Evolutionary conservation across 352 stramenopile species (phyloP), one percentile per base, ranked within the genome.

Genomic region (Globisporangium cylindrosporum): DNA sequence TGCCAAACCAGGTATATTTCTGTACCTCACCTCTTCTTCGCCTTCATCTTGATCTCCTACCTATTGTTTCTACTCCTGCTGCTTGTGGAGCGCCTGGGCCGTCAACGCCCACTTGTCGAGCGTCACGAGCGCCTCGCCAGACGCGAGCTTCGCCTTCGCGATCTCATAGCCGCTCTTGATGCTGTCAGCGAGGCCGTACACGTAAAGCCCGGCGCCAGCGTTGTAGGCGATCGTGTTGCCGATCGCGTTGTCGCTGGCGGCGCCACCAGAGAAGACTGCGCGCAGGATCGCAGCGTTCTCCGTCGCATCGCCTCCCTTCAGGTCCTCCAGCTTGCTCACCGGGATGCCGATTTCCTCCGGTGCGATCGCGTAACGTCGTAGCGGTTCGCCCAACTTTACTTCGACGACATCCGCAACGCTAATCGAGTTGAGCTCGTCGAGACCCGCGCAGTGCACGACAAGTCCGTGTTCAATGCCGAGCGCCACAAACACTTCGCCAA

Each of bases 371-470:
- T 82, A 92, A 22, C 75, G 76, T 8, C 74, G 75, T 41, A 87
- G 69, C 32, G 79, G 74, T 65, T 84, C 59, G 34, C 73, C 78
- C 18, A 64, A 67, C 55, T 84, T 86, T 41, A 96, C 79, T 63
- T 96, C 88, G 61, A 94, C 85, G 14, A 96, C 73, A n/a, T 96
- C 81, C 9, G 88, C 88, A 1, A 72, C 55, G 15, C 97, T 97
- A 43, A 99, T 88, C 27, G 97, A 95, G 75, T 97, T 98, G 61
- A 99, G 97, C 73, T 99, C 98, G 80, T 99, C 98, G n/a, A 99
- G 86, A 5, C 97, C 97, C 12, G 92, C 92, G 51, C 97, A 98
- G 84, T 99, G 97, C 60, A 99, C 97, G 20, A 99, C 95, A 27
- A 99, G 90, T 10, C 95, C 98, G 80, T 99, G 97, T 71, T 99